Evolutionary conservation across 1,139 yeast genomes (phyloP), one percentile per base, ranked within the genome.

Genomic region (Kodamaea sp.): DNA sequence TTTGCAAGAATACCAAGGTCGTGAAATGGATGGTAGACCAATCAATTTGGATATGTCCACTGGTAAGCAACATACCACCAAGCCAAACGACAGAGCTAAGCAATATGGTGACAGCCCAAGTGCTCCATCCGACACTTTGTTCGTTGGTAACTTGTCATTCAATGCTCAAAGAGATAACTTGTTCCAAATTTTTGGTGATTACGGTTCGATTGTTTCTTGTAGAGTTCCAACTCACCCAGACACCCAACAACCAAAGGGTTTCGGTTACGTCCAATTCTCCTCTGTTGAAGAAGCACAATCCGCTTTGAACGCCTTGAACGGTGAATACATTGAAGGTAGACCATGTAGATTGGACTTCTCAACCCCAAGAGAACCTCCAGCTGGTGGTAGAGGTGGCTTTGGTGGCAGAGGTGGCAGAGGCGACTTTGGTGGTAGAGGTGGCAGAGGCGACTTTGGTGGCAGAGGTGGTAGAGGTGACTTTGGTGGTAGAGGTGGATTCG

Each of bases 181-280:
- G 53, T 83, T 75, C 66, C 79, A 77, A 53, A 63, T 79, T 34
- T 92, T 92, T 59, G 80, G 84, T 53, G 79, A 77, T 58, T 75
- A 78, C 66, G 97, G 97, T 62, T 75, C 74, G 49, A 86, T 92
- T 46, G 70, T 88, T 43, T 85, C 95, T 45, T 90, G 90, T 57
- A 83, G 98, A 75, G 74, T 92, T 55, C 98, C 98, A 66, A 90
- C 97, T 36, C 95, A 90, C 71, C 97, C 96, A 60, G 97, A 90
- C 67, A 89, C 97, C 51, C 95, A 89, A 65, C 97, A 90, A 72
- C 95, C 96, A 66, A 92, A 92, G 79, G 98, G 98, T 53, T 92
- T 92, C 72, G 98, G 97, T 52, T 92, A 92, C 69, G 96, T 92
- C 45, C 97, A 92, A 73, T 90, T 79, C 63, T 74, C 84, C 31